Conservation (phyloP, 1,284 basidiomycete species). For the Golubevia pallescens region DNA sequence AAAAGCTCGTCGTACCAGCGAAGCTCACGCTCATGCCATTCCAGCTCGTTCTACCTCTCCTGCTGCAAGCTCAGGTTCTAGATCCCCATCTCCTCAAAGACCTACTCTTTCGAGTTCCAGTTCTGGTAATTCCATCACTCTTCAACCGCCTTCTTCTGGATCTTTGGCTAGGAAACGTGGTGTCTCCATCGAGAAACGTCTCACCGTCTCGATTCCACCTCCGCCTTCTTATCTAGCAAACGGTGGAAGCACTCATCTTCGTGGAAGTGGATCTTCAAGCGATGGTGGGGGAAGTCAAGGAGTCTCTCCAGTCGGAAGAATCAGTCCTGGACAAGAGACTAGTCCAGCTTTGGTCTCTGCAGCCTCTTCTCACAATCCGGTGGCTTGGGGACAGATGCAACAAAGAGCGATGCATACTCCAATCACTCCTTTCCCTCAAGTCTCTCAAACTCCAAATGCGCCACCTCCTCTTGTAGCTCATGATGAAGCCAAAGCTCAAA, state of each 20-base stretch:
- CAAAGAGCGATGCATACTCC: conserved; percentile 45
- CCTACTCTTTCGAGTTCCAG: too few species aligned
- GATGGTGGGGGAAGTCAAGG: neutral
- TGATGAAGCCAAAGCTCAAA: conserved; percentile 36
- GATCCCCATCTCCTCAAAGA: too few species aligned
- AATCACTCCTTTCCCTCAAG: conserved; percentile 45
- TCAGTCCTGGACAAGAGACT: neutral
- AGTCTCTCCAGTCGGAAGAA: too few species aligned
- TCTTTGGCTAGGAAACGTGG: conserved; percentile 30
- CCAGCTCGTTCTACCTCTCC: too few species aligned
- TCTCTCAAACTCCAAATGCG: conserved; percentile 20
- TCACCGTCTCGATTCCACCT: conserved; percentile 48
- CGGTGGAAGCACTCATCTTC: conserved; percentile 15
- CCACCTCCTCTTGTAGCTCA: conserved; percentile 39
- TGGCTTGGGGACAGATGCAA: conserved; percentile 46
- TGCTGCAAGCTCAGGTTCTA: too few species aligned
- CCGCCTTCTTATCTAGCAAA: conserved; percentile 35
- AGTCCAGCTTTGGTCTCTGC: conserved; percentile 19
- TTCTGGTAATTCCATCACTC: too few species aligned
- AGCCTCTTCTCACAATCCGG: conserved; percentile 17
- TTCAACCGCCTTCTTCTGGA: too few species aligned
- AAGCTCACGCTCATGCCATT: too few species aligned
- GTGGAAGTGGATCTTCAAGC: conserved; percentile 15
- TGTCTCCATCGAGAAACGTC: conserved; percentile 41
- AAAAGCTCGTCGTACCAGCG: too few species aligned